phyloP scores from a whole-genome alignment of 495 filamentous ascomycete species.

The Daldinia concentrica region DNA sequence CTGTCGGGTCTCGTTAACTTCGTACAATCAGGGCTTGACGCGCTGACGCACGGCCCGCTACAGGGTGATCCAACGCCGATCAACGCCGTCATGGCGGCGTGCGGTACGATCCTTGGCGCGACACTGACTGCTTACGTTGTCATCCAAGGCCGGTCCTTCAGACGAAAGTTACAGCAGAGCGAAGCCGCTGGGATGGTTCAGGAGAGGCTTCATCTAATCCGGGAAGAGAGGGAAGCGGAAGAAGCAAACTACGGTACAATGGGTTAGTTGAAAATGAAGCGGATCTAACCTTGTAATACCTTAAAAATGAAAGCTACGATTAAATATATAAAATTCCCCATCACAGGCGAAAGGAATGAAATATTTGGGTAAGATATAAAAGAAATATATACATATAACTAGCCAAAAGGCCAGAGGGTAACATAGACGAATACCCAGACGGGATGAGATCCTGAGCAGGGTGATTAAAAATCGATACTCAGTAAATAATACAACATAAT shows the following conservation, averaged over 20 bases:
- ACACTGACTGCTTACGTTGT: slow-evolving; percentile 36
- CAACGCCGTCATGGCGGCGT: slow-evolving; percentile 51
- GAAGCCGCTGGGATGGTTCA: slow-evolving; percentile 11
- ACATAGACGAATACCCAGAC: background rate
- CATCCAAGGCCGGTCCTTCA: slow-evolving; percentile 28
- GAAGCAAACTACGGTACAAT: slow-evolving; percentile 24
- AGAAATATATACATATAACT: background rate
- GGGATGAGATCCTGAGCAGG: background rate
- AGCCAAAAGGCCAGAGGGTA: background rate
- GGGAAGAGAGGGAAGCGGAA: slow-evolving; percentile 35
- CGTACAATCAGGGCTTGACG: slow-evolving; percentile 60
- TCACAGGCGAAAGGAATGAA: background rate
- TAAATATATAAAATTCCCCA: background rate
- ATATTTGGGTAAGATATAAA: background rate
- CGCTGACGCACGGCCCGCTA: slow-evolving; percentile 56
- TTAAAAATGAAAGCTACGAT: background rate
- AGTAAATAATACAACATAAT: background rate
- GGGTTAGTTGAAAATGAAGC: background rate
- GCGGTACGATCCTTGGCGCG: slow-evolving; percentile 40
- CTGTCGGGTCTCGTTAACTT: slow-evolving; percentile 62
- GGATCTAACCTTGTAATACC: background rate
- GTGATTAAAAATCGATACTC: background rate
- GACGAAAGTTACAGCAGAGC: slow-evolving; percentile 14
- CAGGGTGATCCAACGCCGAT: slow-evolving; percentile 55
- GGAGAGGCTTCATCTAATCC: slow-evolving; percentile 35